Evolutionary conservation across 2,329 filamentous ascomycete species (phyloP).

Genomic region (Cadophora malorum): DNA sequence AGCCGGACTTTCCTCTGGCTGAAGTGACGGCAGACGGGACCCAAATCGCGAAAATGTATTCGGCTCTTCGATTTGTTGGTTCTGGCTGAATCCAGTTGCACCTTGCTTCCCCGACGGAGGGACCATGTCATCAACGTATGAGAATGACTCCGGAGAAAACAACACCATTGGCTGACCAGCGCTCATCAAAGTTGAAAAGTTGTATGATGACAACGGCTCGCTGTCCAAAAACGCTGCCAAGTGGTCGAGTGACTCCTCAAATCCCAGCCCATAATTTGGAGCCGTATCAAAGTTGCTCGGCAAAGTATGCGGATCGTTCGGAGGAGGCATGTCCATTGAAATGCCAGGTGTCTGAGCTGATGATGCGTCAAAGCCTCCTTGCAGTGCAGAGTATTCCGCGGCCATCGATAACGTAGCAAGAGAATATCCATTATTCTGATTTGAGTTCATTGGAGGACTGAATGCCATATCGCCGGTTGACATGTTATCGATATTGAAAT

Average conservation of each 20-base stretch:
- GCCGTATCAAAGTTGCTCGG: conserved; percentile 3
- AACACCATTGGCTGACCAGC: conserved; percentile 58
- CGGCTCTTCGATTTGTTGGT: conserved; percentile 20
- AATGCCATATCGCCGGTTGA: conserved; percentile 1
- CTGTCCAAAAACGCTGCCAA: conserved; percentile 65
- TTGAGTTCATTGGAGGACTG: conserved; percentile 9
- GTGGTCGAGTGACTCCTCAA: conserved; percentile 50
- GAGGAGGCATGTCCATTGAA: conserved; percentile 6
- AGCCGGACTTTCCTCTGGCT: conserved; percentile 22
- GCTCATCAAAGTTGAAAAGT: conserved; percentile 54
- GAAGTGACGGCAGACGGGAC: conserved; percentile 29
- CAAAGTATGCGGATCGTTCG: neutral
- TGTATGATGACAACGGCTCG: conserved; percentile 58
- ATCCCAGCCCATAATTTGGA: conserved; percentile 15
- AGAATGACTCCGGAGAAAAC: conserved; percentile 52
- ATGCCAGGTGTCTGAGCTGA: conserved; percentile 9
- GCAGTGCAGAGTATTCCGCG: conserved; percentile 22
- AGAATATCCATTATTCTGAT: conserved; percentile 24
- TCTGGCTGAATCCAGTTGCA: neutral
- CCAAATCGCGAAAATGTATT: conserved; percentile 28
- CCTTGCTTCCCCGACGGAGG: conserved; percentile 28
- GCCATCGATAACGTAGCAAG: conserved; percentile 25
- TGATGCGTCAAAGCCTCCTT: conserved; percentile 8
- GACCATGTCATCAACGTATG: conserved; percentile 41
- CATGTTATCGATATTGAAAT: neutral